Conservation (phyloP, 2,329 filamentous ascomycete species). For the Aspergillus clavatus region DNA sequence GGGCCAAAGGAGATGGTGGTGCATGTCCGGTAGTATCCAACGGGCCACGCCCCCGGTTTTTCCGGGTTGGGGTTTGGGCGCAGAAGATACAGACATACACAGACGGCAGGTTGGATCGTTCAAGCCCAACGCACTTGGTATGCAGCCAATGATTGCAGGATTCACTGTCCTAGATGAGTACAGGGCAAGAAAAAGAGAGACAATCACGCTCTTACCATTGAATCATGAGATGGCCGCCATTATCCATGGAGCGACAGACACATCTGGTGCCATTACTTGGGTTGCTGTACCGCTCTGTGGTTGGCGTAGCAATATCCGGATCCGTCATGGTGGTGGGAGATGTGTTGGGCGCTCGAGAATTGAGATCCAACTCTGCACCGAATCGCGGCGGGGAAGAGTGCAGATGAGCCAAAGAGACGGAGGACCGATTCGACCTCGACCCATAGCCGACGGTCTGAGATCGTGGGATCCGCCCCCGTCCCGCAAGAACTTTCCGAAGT, state of each 20-base stretch:
- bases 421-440: constrained; percentile 25
- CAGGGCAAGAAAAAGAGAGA: not conserved
- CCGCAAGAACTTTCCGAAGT: constrained; percentile 42
- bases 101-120: constrained; percentile 43
- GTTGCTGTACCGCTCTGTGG: constrained; percentile 49
- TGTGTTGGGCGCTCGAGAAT: constrained; percentile 36
- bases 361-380: constrained; percentile 33
- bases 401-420: constrained; percentile 33
- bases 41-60: constrained; percentile 34
- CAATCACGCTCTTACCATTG: constrained; percentile 48
- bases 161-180: constrained; percentile 40
- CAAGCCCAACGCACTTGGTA: constrained; percentile 53
- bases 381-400: constrained; percentile 43
- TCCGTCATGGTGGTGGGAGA: constrained; percentile 51
- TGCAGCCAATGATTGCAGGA: constrained; percentile 61
- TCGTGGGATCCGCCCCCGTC: constrained; percentile 23
- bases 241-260: constrained; percentile 52
- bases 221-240: constrained; percentile 53
- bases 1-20: constrained; percentile 38
- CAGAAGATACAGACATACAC: constrained; percentile 52
- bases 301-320: constrained; percentile 48
- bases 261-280: constrained; percentile 54
- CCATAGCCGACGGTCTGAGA: constrained; percentile 28
- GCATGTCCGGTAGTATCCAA: constrained; percentile 27
- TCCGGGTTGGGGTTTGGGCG: constrained; percentile 40